phyloP scores from a whole-genome alignment of 148 eudicot species.

The Fallopia convolvulus region DNA sequence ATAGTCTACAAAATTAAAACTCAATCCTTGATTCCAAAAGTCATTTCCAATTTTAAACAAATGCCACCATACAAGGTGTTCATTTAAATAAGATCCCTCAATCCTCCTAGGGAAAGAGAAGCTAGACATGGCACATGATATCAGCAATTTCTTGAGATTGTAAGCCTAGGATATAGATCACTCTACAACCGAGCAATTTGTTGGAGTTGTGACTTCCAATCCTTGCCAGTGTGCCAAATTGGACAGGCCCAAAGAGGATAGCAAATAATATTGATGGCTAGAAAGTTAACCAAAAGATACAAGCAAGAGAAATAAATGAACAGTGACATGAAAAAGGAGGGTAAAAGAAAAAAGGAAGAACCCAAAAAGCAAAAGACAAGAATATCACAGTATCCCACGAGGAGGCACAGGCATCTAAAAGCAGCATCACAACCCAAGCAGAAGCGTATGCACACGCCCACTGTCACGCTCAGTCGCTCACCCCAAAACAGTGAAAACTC shows the following conservation, averaged over 20 bases:
- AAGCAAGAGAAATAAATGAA: neutral
- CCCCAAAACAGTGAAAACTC: conserved; percentile 6
- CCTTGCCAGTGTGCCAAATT: conserved; percentile 8
- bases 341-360: neutral
- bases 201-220: neutral
- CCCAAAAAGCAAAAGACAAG: conserved; percentile 12
- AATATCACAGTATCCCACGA: conserved; percentile 10
- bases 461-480: conserved; percentile 10
- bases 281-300: conserved; percentile 8
- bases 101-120: neutral
- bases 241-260: conserved; percentile 4
- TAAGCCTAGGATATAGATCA: neutral
- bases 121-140: neutral
- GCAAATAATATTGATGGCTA: neutral
- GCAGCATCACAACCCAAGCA: conserved; percentile 9
- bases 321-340: neutral
- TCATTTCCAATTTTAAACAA: neutral
- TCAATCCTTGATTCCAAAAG: neutral
- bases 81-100: neutral
- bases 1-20: neutral
- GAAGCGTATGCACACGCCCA: conserved; percentile 9
- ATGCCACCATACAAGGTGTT: neutral
- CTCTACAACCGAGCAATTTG: conserved; percentile 2
- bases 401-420: conserved; percentile 8
- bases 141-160: neutral